phyloP scores from a whole-genome alignment of 1,139 yeast species.

The Suhomyces ambrosiae region DNA sequence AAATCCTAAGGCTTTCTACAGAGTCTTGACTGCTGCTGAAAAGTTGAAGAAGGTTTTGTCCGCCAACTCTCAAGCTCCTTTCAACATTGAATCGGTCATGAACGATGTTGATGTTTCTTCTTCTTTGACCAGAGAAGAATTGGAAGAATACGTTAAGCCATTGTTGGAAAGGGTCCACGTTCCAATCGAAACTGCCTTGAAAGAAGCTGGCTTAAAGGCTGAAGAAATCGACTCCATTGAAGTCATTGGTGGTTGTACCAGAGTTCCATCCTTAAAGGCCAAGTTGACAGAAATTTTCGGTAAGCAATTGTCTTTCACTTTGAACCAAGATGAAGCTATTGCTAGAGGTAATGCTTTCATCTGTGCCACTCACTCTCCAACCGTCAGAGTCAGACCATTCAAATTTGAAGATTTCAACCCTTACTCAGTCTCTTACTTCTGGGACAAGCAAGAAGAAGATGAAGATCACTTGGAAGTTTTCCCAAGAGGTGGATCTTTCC shows the following conservation, averaged over 20 bases:
- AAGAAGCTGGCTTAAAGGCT: constrained; percentile 69
- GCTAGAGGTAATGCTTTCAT: constrained; percentile 99
- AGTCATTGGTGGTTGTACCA: constrained; percentile 96
- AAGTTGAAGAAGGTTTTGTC: constrained; percentile 93
- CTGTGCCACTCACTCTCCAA: constrained; percentile 99
- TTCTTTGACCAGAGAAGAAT: constrained; percentile 84
- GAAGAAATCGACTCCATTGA: constrained; percentile 88
- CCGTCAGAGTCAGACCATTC: constrained; percentile 97
- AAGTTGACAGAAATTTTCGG: constrained; percentile 79
- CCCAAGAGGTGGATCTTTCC: constrained; percentile 92
- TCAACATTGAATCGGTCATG: constrained; percentile 95
- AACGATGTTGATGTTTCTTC: constrained; percentile 95
- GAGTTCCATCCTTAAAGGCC: constrained; percentile 92
- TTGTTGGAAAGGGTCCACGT: constrained; percentile 70
- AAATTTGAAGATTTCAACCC: constrained; percentile 95
- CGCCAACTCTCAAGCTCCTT: constrained; percentile 94
- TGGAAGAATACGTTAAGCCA: constrained; percentile 87
- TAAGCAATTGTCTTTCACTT: constrained; percentile 87
- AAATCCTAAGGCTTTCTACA: constrained; percentile 93
- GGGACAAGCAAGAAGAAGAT: constrained; percentile 94
- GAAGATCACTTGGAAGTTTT: constrained; percentile 93
- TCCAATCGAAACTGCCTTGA: constrained; percentile 83
- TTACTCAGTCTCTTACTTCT: constrained; percentile 88
- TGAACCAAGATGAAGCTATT: constrained; percentile 98
- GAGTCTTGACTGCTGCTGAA: constrained; percentile 91